phyloP scores from a whole-genome alignment of 2,329 filamentous ascomycete species.

The Penicillium sp. region DNA sequence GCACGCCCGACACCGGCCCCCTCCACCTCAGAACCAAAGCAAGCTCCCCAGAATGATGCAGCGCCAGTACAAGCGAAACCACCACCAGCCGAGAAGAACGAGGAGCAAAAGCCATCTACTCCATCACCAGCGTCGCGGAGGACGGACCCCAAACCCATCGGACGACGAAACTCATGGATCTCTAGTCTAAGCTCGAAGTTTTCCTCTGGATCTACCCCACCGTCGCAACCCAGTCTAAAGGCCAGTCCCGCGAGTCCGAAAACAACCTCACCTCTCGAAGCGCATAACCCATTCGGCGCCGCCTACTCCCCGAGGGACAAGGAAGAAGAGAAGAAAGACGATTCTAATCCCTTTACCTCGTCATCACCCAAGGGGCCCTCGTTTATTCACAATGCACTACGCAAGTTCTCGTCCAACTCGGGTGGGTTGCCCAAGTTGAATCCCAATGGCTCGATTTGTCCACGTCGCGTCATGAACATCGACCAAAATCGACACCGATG shows the following conservation, averaged over 20 bases:
- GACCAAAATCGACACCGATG: constrained; percentile 78
- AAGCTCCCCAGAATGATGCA: constrained; percentile 17
- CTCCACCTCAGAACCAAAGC: constrained; percentile 14
- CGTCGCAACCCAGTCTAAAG: constrained; percentile 38
- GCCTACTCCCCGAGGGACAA: constrained; percentile 44
- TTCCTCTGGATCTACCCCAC: constrained; percentile 57
- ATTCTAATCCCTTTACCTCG: constrained; percentile 47
- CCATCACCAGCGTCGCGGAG: constrained; percentile 26
- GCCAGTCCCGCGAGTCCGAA: constrained; percentile 32
- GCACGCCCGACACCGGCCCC: constrained; percentile 18
- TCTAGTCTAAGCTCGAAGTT: constrained; percentile 92
- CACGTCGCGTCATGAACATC: constrained; percentile 79
- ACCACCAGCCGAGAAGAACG: constrained; percentile 19
- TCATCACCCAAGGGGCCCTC: constrained; percentile 71
- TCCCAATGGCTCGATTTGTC: constrained; percentile 69
- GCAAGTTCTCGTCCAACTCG: constrained; percentile 67
- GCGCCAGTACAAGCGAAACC: constrained; percentile 19
- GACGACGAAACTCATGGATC: constrained; percentile 80
- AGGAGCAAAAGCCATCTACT: constrained; percentile 25
- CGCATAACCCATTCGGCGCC: constrained; percentile 47
- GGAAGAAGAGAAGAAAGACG: constrained; percentile 44
- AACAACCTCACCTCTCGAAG: constrained; percentile 38
- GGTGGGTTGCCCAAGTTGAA: constrained; percentile 54
- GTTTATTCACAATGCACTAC: constrained; percentile 77
- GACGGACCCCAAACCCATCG: constrained; percentile 32